Evolutionary conservation across 2,329 filamentous ascomycete genomes (phyloP), one percentile per base, ranked within the genome.

Genomic region (Exophiala oligosperma): DNA sequence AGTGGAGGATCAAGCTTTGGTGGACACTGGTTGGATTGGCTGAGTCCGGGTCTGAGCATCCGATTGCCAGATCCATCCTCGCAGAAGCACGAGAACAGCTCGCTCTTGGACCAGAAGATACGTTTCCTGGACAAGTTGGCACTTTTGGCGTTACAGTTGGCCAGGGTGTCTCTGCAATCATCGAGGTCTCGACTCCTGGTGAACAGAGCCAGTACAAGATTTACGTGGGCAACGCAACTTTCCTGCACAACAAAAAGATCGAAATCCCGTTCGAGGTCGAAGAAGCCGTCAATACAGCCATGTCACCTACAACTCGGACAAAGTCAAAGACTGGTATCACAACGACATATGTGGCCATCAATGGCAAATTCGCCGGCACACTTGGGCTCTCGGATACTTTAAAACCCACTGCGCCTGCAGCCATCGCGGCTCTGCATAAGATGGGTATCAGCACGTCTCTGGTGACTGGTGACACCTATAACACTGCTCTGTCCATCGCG

Each of bases 21-120:
- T 99, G 94, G 94, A 86, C 90, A n/a, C 82, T 97, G 60, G 86
- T 99, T 56, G 94, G 92, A 46, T 86, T 97, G n/a, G 89, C 93
- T 0, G 94, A 99, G 76, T 92, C 92, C 84, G 90, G 91, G 64
- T 96, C 91, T 69, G 94, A 99, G 74, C 94, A 99, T 70, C 94
- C 94, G 0, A 90, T 97, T 56, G 94, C 92, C n/a, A 91, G 87
- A 68, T 93, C 94, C 12, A 90, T 97, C 52, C 79, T 96, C 4
- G 75, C 77, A 1, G 86, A 86, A 28, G 92, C 93, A 2, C 92
- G 90, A 66, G 78, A 83, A 1, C 85, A 93, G 70, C 84, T 97
- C 7, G 86, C 85, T 3, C 73, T 96, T 40, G 86, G 84, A 14
- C 72, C 80, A 1, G 91, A 95, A 57, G 88, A 84, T 6, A 83